phyloP scores from a whole-genome alignment of 345 rosid genomes.

The Moricandia moricandioides region DNA sequence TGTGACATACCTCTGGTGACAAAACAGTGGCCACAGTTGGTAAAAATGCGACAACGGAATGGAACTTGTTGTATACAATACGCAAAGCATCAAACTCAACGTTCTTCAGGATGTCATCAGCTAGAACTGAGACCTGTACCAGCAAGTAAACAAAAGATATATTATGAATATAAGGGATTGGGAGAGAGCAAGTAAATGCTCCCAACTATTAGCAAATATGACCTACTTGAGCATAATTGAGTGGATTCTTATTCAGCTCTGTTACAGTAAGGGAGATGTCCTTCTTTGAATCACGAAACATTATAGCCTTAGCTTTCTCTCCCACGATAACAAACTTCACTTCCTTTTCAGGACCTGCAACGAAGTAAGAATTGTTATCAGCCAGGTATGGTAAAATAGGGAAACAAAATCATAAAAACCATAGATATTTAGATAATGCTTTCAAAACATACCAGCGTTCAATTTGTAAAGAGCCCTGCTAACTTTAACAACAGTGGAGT shows the following conservation, averaged over 20 bases:
- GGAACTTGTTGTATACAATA: conserved; percentile 89
- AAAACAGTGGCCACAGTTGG: conserved; percentile 81
- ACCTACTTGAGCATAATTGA: conserved; percentile 84
- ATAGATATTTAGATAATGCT: background rate
- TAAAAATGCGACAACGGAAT: conserved; percentile 65
- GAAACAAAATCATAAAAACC: conserved; percentile 15
- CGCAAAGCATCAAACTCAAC: conserved; percentile 90
- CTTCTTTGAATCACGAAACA: conserved; percentile 84
- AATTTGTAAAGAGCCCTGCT: conserved; percentile 73
- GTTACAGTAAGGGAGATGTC: conserved; percentile 56
- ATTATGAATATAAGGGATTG: background rate
- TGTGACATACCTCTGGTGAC: conserved; percentile 73
- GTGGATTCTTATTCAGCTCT: conserved; percentile 86
- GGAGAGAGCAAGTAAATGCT: background rate
- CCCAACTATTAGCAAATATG: background rate
- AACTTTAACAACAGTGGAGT: conserved; percentile 81
- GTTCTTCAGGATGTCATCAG: conserved; percentile 94
- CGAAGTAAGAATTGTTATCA: background rate
- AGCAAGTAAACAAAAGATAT: conserved; percentile 9
- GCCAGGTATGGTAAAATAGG: background rate
- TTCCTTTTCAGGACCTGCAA: conserved; percentile 84
- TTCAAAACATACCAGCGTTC: conserved; percentile 56
- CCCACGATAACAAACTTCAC: conserved; percentile 78
- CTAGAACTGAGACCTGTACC: conserved; percentile 84
- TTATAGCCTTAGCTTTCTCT: conserved; percentile 84